phyloP scores from a whole-genome alignment of 83 land plant species.

The Thuja plicata region DNA sequence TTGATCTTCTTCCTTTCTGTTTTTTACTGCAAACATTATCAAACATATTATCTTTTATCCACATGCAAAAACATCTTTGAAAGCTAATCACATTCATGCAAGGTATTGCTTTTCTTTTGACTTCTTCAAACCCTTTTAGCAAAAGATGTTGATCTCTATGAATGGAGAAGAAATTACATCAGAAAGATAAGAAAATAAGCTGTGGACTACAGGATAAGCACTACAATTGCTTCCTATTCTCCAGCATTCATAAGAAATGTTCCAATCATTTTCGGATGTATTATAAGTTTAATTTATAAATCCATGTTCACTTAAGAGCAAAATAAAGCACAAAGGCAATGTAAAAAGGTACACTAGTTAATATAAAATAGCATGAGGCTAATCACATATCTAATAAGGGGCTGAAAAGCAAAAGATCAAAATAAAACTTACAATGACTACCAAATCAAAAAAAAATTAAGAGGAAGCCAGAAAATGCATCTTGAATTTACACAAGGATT shows the following conservation, averaged over 20 bases:
- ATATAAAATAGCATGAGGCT: background rate
- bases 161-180: background rate
- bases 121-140: background rate
- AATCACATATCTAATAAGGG: background rate
- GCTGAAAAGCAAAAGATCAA: background rate
- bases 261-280: too few species aligned
- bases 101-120: background rate
- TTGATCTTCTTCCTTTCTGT: constrained; percentile 61
- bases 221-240: background rate
- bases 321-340: background rate
- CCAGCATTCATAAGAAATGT: background rate
- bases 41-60: background rate
- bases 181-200: background rate
- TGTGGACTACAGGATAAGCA: background rate
- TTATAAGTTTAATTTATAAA: too few species aligned
- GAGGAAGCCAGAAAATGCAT: background rate
- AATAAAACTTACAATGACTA: background rate
- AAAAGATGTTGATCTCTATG: background rate
- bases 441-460: background rate
- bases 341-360: background rate
- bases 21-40: constrained; percentile 35
- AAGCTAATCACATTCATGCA: background rate
- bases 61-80: background rate
- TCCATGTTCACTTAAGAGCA: background rate
- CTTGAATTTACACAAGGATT: background rate